phyloP scores from a whole-genome alignment of 345 rosid species.

The Syzygium aromaticum region DNA sequence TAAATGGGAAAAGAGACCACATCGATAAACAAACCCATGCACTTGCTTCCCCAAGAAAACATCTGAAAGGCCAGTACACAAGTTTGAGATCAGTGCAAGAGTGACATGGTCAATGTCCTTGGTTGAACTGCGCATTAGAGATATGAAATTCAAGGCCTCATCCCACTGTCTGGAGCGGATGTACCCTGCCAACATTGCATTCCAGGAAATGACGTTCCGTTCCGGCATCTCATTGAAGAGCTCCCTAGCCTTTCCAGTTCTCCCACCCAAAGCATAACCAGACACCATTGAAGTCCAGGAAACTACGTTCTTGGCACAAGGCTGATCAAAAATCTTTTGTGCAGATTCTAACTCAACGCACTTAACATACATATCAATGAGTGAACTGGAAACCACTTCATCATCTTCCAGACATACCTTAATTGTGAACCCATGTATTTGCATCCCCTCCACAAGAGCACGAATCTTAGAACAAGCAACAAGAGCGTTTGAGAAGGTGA shows the following conservation, averaged over 20 bases:
- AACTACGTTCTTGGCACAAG: conserved; percentile 38
- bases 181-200: conserved; percentile 77
- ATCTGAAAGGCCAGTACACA: conserved; percentile 64
- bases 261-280: conserved; percentile 56
- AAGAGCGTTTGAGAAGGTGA: conserved; percentile 62
- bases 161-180: conserved; percentile 45
- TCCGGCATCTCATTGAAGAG: conserved; percentile 78
- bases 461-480: conserved; percentile 56
- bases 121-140: conserved; percentile 34
- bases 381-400: conserved; percentile 51
- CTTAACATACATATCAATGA: conserved; percentile 61
- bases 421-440: conserved; percentile 52
- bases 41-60: conserved; percentile 67
- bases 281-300: conserved; percentile 73
- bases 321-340: conserved; percentile 45
- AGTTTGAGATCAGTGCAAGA: conserved; percentile 44
- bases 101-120: conserved; percentile 55
- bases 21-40: conserved; percentile 64
- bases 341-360: conserved; percentile 57
- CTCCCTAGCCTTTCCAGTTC: conserved; percentile 50
- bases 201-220: conserved; percentile 70
- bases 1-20: conserved; percentile 31
- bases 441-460: conserved; percentile 49
- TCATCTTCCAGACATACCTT: conserved; percentile 36
- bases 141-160: conserved; percentile 47